A percentile compares a stretch with the other conserved stretches of the same genome.
Evolutionary conservation across 257 asterid species (phyloP).

Genomic region (Solanum etuberosum): DNA sequence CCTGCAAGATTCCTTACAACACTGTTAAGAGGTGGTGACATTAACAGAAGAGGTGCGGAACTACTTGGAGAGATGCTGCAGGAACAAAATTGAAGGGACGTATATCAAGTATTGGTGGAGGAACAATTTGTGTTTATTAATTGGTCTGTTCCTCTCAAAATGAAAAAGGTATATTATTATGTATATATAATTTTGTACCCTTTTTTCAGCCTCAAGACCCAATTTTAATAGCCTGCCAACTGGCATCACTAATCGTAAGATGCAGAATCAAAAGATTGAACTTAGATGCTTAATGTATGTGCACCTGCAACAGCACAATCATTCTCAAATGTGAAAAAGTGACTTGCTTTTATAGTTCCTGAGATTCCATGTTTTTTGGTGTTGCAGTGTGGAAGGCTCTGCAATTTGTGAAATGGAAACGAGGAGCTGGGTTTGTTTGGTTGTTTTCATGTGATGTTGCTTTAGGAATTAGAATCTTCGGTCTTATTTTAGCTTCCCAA

Average conservation of each 20-base stretch:
- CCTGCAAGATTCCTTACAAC: constrained; percentile 72
- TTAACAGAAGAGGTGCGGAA: constrained; percentile 73
- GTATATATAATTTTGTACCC: neutral
- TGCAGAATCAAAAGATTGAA: neutral
- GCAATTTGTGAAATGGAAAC: neutral
- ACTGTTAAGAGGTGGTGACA: constrained; percentile 66
- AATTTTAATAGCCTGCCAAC: neutral
- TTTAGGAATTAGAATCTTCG: neutral
- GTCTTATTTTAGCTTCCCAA: neutral
- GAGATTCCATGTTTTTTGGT: neutral
- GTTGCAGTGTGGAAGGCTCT: neutral
- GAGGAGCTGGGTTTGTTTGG: neutral
- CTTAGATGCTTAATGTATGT: neutral
- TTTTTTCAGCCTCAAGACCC: neutral
- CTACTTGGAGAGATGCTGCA: constrained; percentile 92
- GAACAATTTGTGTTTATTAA: neutral
- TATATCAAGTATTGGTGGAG: constrained; percentile 8
- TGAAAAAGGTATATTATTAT: neutral
- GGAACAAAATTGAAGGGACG: constrained; percentile 50
- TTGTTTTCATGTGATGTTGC: neutral
- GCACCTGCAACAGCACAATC: neutral
- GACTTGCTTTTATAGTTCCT: neutral
- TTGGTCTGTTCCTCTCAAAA: neutral
- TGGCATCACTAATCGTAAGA: neutral
- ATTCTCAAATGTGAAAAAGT: neutral